phyloP scores from a whole-genome alignment of 2,329 filamentous ascomycete genomes.

The Aschersonia sp. region DNA sequence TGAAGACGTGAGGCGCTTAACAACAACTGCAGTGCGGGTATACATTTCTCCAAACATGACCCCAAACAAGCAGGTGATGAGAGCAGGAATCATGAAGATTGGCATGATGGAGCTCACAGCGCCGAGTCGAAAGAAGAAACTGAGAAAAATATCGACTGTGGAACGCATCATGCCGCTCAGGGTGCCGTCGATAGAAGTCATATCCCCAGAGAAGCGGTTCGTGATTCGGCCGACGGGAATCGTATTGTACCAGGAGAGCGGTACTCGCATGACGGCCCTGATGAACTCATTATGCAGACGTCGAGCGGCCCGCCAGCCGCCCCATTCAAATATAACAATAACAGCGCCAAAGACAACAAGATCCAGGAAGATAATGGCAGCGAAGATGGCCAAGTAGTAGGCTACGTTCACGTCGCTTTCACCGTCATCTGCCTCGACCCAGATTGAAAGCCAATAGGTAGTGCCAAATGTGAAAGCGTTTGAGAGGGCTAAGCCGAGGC shows the following conservation, averaged over 20 bases:
- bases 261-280: slow-evolving; percentile 34
- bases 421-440: slow-evolving; percentile 36
- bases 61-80: slow-evolving; percentile 29
- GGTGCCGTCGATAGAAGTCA: slow-evolving; percentile 36
- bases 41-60: slow-evolving; percentile 34
- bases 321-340: slow-evolving; percentile 35
- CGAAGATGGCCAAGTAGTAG: slow-evolving; percentile 40
- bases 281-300: slow-evolving; percentile 38
- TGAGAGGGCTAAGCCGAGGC: slow-evolving; percentile 23
- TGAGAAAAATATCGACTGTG: slow-evolving; percentile 25
- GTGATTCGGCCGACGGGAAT: slow-evolving; percentile 36
- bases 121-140: slow-evolving; percentile 29
- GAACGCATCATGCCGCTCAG: slow-evolving; percentile 29
- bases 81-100: slow-evolving; percentile 31
- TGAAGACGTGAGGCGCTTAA: slow-evolving; percentile 30
- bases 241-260: slow-evolving; percentile 41
- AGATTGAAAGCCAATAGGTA: slow-evolving; percentile 34
- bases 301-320: slow-evolving; percentile 40
- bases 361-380: slow-evolving; percentile 27
- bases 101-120: slow-evolving; percentile 37
- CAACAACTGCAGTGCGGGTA: slow-evolving; percentile 30
- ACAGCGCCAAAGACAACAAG: slow-evolving; percentile 25
- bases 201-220: slow-evolving; percentile 42
- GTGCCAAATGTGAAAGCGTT: slow-evolving; percentile 27
- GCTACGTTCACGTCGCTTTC: slow-evolving; percentile 26